Conservation (phyloP, 1,284 basidiomycete genomes). For the Mrakiaceae sp. region DNA sequence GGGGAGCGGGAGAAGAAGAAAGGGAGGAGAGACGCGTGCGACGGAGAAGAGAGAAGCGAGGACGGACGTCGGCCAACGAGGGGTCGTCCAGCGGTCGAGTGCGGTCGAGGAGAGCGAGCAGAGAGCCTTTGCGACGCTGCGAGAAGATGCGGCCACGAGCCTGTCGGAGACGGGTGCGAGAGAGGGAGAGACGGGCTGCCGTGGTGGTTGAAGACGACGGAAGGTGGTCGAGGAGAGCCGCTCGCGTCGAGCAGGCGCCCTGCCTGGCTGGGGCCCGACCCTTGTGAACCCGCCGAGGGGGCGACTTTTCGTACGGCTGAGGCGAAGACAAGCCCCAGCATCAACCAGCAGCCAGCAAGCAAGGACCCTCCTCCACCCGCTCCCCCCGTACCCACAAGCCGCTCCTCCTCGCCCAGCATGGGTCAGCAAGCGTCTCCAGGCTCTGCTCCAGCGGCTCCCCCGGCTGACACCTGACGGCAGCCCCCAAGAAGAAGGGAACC, state of each 20-base stretch:
- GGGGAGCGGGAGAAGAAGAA: not conserved
- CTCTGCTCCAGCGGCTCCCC: not conserved
- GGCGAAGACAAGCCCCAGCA: too few relatives aligned
- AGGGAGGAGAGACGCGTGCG: not conserved
- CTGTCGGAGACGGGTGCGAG: too few relatives aligned
- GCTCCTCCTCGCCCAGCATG: not conserved
- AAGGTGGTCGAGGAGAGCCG: too few relatives aligned
- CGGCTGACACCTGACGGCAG: constrained; percentile 20
- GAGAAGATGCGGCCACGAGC: too few relatives aligned
- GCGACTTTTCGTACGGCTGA: too few relatives aligned
- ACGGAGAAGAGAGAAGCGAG: not conserved
- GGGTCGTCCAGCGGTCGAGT: not conserved
- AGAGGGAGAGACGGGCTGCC: too few relatives aligned
- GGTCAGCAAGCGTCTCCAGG: not conserved
- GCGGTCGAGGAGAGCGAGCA: not conserved
- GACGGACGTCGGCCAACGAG: not conserved
- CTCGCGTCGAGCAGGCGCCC: not conserved
- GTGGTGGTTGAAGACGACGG: too few relatives aligned
- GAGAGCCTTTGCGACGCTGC: not conserved
- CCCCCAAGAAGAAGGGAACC: constrained; percentile 62
- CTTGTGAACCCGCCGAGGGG: not conserved
- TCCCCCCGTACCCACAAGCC: not conserved
- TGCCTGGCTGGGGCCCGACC: not conserved
- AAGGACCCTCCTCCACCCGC: not conserved
- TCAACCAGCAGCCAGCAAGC: not conserved